Base-by-base conservation (phyloP, 1,284 basidiomycete genomes). In the Flammula alnicola region DNA sequence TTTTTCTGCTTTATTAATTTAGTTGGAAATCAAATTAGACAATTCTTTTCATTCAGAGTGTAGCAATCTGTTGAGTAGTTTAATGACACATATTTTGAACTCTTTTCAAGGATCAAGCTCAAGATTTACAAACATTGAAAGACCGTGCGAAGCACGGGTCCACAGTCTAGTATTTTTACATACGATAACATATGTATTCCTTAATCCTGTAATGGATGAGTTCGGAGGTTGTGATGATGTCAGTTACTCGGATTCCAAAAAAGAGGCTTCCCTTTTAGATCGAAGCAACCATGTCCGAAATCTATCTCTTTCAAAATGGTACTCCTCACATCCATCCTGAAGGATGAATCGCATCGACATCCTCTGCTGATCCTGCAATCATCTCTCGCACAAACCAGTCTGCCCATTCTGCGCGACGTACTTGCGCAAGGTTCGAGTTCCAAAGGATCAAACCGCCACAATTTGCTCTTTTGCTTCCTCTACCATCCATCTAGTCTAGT, bases 341-440 rank as follows among this genome's bases (percentile, higher is more conserved):
- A 72, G 49, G 65, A 70, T 61, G 57, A 69, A 52, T 65, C 65
- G 42, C 62, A 71, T 38, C 71, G 73, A 40, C 75, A 81, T 33
- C 74, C 77, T 4, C 66, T 88, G 23, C 57, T 88, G 5, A 57
- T 90, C 12, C 60, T 89, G 12, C 84, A 89, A 57, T 88, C 87
- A 1, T 85, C 86, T 9, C 51, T 72, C 35, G 77, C 81, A 1
- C 86, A 88, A 59, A 83, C 84, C 30, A 73, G 77, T 55, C 58
- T 89, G 14, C 80, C 86, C 2, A 57, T 89, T 19, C 67, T 91
- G 7, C 74, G 76, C 26, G 68, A 67, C 45, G 54, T 76, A 30
- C 68, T 76, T 41, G 67, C 57, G 35, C 58, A 68, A 31, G 61
- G 64, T 51, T 17, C 46, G 43, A 29, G 29, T 30, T 25, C 43